phyloP scores from a whole-genome alignment of 371 early-diverging fungal species.

The Haplosporangium sp. region DNA sequence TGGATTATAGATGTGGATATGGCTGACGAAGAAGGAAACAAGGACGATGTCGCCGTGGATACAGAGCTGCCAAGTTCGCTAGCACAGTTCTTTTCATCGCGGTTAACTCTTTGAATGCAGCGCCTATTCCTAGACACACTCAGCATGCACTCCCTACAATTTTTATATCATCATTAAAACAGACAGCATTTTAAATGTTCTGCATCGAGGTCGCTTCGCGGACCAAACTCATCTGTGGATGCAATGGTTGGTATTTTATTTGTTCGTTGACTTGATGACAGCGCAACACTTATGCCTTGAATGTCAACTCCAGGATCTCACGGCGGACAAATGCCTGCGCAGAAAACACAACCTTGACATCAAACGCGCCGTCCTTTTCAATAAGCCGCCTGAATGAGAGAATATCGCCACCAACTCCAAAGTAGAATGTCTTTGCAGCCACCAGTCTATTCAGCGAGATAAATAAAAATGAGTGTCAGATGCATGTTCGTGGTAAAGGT shows the following conservation, averaged over 20 bases:
- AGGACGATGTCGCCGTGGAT: conserved; percentile 6
- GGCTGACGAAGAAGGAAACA: conserved; percentile 19
- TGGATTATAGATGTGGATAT: conserved; percentile 33
- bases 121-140: too few species aligned
- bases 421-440: conserved; percentile 94
- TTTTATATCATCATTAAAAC: too few species aligned
- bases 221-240: too few species aligned
- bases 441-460: conserved; percentile 67
- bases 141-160: too few species aligned
- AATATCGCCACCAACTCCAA: conserved; percentile 88
- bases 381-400: conserved; percentile 76
- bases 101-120: conserved; percentile 33
- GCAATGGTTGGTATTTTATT: too few species aligned
- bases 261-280: too few species aligned
- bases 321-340: conserved; percentile 75
- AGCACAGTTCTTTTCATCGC: conserved; percentile 42
- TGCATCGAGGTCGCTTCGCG: too few species aligned
- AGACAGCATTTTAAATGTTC: too few species aligned
- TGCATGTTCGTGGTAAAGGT: too few species aligned
- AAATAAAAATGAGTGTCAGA: conserved; percentile 3
- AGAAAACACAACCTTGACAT: conserved; percentile 70
- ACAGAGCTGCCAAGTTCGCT: conserved; percentile 37
- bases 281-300: conserved; percentile 24
- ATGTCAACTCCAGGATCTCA: conserved; percentile 73
- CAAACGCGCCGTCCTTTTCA: conserved; percentile 65